These are phyloP conservation scores for Calonectria multiphialidica DNA, from an alignment of 2,329 filamentous ascomycete genomes.

Conservation along the genomic window DNA sequence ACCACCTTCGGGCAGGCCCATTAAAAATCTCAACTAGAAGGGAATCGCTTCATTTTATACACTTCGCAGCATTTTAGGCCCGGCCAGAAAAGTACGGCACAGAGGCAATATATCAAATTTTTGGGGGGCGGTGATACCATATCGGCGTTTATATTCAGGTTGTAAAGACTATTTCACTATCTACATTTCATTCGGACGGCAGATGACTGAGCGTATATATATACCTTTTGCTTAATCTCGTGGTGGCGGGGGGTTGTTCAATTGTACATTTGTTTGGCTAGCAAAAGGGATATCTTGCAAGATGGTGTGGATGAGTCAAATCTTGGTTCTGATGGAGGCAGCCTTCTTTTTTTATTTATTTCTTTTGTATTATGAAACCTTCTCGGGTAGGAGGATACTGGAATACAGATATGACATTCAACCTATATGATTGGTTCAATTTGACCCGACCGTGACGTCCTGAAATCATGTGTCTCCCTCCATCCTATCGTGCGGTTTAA, in stretches of 20 bases:
- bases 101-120: slow-evolving; percentile 17
- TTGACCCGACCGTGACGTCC: background rate
- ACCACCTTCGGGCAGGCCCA: slow-evolving; percentile 55
- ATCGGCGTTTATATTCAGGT: slow-evolving; percentile 24
- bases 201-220: slow-evolving; percentile 17
- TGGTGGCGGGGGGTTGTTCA: background rate
- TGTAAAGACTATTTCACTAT: slow-evolving; percentile 20
- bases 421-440: background rate
- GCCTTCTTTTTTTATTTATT: slow-evolving; percentile 18
- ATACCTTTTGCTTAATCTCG: slow-evolving; percentile 23
- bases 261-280: slow-evolving; percentile 10
- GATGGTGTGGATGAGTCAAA: slow-evolving; percentile 6
- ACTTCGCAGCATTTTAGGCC: slow-evolving; percentile 25
- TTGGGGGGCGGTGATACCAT: slow-evolving; percentile 26
- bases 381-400: slow-evolving; percentile 24
- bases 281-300: slow-evolving; percentile 19
- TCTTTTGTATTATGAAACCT: slow-evolving; percentile 35
- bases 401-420: slow-evolving; percentile 32
- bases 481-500: background rate
- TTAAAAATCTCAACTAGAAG: slow-evolving; percentile 29
- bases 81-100: slow-evolving; percentile 6
- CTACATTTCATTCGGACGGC: slow-evolving; percentile 3
- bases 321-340: slow-evolving; percentile 10
- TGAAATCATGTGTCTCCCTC: background rate
- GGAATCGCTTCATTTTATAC: slow-evolving; percentile 27